Evolutionary conservation across 2,329 filamentous ascomycete genomes (phyloP).

Genomic region (Botrytis medusae): DNA sequence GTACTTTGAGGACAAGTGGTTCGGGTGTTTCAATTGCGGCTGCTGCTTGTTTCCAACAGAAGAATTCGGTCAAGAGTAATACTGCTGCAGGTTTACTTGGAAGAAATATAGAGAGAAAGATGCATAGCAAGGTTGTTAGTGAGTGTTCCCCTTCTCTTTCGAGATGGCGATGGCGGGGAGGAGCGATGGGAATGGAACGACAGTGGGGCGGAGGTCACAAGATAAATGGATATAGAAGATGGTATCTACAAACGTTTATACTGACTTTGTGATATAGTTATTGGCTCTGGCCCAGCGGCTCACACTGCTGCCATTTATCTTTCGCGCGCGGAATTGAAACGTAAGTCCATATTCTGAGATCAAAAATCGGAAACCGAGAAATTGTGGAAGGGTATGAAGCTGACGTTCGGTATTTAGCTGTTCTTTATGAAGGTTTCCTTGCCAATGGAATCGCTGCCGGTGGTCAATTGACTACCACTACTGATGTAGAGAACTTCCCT

Average conservation of each 20-base stretch:
- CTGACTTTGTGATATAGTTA: constrained; percentile 50
- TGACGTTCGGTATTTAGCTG: constrained; percentile 48
- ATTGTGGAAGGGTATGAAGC: constrained; percentile 36
- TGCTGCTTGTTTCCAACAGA: constrained; percentile 63
- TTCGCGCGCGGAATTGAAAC: constrained; percentile 88
- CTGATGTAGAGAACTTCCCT: constrained; percentile 97
- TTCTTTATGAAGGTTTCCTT: constrained; percentile 97
- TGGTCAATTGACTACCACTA: constrained; percentile 96
- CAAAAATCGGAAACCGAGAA: background rate
- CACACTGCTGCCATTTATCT: constrained; percentile 98
- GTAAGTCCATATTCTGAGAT: constrained; percentile 36
- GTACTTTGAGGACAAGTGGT: constrained; percentile 73
- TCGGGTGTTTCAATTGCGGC: constrained; percentile 72
- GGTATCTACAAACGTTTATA: constrained; percentile 9
- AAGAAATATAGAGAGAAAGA: constrained; percentile 52
- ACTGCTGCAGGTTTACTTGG: constrained; percentile 33
- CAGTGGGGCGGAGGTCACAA: background rate
- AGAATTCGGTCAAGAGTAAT: constrained; percentile 43
- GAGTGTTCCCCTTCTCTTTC: constrained; percentile 46
- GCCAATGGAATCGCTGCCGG: constrained; percentile 95
- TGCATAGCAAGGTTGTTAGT: constrained; percentile 94
- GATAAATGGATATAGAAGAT: background rate
- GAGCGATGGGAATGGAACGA: background rate
- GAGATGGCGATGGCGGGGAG: background rate
- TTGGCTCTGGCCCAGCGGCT: constrained; percentile 93